A percentile compares a stretch with the other conserved stretches of the same genome.
Conservation (phyloP, 1,284 basidiomycete genomes). For the Moniliophthora roreri region DNA sequence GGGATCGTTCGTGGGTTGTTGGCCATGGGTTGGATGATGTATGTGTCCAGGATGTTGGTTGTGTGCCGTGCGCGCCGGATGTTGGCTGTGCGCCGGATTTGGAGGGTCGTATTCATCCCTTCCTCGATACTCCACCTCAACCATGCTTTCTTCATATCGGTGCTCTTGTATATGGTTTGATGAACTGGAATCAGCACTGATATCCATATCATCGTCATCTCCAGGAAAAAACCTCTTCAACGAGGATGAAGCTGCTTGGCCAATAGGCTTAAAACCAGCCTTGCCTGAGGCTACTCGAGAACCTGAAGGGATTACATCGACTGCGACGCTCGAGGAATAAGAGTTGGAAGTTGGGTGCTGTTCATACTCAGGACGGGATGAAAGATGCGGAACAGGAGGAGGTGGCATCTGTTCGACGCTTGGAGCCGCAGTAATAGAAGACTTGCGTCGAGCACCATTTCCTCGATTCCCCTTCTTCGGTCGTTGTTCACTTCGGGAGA, state of each 20-base stretch:
- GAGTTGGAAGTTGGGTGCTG: neutral
- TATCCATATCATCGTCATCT: slow-evolving; percentile 61
- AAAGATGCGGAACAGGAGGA: neutral
- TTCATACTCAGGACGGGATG: neutral
- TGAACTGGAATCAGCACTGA: slow-evolving; percentile 5
- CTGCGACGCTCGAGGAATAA: neutral
- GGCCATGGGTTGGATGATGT: neutral
- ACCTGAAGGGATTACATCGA: slow-evolving; percentile 6
- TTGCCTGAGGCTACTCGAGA: slow-evolving; percentile 27
- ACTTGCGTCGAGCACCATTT: neutral
- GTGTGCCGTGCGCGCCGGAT: too few relatives aligned
- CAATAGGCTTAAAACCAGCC: slow-evolving; percentile 66
- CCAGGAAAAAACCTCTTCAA: slow-evolving; percentile 73
- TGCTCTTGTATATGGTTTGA: neutral
- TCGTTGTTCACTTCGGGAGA: slow-evolving; percentile 12
- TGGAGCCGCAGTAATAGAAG: neutral
- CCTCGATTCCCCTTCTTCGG: slow-evolving; percentile 3
- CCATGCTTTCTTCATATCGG: neutral
- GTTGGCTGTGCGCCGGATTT: neutral
- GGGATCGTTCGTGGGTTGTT: too few relatives aligned
- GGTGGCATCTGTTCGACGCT: slow-evolving; percentile 9
- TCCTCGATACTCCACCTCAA: neutral
- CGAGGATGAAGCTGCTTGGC: slow-evolving; percentile 50
- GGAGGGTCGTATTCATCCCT: neutral
- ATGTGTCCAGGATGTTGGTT: too few relatives aligned